These are phyloP conservation scores for Flaveria floridana DNA, from an alignment of 140 eudicot genomes.

Conservation along the genomic window DNA sequence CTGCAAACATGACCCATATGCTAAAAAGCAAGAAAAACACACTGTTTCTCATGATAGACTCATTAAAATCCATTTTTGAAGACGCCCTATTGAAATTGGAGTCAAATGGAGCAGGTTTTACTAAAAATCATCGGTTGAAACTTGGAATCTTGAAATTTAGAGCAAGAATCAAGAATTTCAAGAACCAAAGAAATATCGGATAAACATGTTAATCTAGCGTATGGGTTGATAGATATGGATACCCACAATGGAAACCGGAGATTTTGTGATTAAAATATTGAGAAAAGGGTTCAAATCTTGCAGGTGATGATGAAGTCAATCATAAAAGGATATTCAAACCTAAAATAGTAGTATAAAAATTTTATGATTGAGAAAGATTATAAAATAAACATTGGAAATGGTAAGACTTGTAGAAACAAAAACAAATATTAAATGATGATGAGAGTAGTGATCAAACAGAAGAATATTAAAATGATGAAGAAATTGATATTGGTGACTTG, in stretches of 20 bases:
- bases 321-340: background rate
- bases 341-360: background rate
- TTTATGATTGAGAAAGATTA: background rate
- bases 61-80: constrained; percentile 24
- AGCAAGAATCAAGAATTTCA: constrained; percentile 32
- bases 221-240: background rate
- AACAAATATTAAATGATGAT: background rate
- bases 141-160: constrained; percentile 22
- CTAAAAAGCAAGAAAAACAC: constrained; percentile 31
- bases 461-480: too few species aligned
- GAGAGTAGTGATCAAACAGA: background rate
- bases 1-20: constrained; percentile 39
- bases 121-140: background rate
- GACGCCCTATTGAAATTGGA: constrained; percentile 30
- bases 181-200: background rate
- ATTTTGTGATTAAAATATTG: background rate
- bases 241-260: background rate
- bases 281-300: background rate
- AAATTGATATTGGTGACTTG: background rate
- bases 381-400: background rate
- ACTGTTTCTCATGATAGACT: constrained; percentile 19
- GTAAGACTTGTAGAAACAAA: background rate
- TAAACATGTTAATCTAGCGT: background rate
- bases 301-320: constrained; percentile 14
- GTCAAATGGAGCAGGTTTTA: constrained; percentile 24